phyloP scores from a whole-genome alignment of 2,329 filamentous ascomycete genomes.

The Colletotrichum cordylinicola region DNA sequence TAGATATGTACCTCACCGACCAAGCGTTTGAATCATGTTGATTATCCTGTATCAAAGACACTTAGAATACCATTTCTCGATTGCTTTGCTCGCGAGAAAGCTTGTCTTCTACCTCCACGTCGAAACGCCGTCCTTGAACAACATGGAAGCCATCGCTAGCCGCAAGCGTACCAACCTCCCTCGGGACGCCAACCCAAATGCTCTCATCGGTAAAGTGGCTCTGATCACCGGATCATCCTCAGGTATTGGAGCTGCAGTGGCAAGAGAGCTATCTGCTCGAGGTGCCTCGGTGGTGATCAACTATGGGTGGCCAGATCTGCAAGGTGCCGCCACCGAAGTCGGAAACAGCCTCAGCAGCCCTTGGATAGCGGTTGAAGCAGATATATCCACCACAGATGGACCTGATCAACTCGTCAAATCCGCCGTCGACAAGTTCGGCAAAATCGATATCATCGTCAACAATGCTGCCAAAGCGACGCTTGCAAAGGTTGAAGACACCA shows the following conservation, averaged over 20 bases:
- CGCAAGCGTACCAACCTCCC: background rate
- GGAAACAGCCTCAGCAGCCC: constrained; percentile 23
- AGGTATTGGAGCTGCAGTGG: constrained; percentile 52
- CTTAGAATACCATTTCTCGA: background rate
- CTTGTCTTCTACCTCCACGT: background rate
- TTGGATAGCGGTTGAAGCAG: constrained; percentile 44
- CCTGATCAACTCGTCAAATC: constrained; percentile 40
- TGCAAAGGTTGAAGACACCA: constrained; percentile 41
- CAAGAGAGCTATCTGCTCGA: constrained; percentile 45
- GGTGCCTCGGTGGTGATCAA: constrained; percentile 55
- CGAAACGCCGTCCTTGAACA: background rate
- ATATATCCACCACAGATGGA: constrained; percentile 42
- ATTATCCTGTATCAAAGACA: background rate
- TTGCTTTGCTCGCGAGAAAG: background rate
- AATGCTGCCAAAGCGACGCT: constrained; percentile 42
- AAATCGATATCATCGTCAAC: constrained; percentile 45
- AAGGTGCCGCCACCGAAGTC: background rate
- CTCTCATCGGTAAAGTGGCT: constrained; percentile 48
- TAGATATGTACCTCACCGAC: background rate
- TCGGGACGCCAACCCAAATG: background rate
- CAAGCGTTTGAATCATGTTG: background rate
- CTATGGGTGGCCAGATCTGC: constrained; percentile 43
- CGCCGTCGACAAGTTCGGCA: constrained; percentile 36
- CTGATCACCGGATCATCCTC: constrained; percentile 51
- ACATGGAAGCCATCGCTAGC: background rate